Percentiles rank a stretch among this genome's conserved stretches.
phyloP scores from a whole-genome alignment of 192 early-diverging fungal genomes.

The Coemansia javaensis region DNA sequence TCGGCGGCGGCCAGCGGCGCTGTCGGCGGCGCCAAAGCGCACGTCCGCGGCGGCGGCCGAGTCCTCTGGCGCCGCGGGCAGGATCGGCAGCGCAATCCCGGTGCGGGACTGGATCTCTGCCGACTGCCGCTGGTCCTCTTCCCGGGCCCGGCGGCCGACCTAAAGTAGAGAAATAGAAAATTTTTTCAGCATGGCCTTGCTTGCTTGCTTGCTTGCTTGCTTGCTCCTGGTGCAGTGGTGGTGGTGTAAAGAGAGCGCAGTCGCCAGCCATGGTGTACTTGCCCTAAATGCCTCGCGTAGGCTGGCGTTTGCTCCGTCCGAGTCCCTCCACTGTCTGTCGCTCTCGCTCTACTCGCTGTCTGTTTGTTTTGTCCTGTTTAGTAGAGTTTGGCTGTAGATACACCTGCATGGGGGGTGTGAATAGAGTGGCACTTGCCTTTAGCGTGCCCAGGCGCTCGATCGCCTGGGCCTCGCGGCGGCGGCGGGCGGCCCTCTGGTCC shows the following conservation, averaged over 20 bases:
- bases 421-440: slow-evolving; percentile 3
- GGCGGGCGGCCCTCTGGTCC: slow-evolving; percentile 56
- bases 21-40: slow-evolving; percentile 30
- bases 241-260: no score
- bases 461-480: slow-evolving; percentile 45
- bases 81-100: slow-evolving; percentile 55
- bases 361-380: background rate
- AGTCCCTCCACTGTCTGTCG: slow-evolving; percentile 73
- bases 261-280: slow-evolving; percentile 2
- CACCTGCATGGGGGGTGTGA: background rate
- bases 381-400: background rate
- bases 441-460: slow-evolving; percentile 51
- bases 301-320: slow-evolving; percentile 66
- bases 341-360: slow-evolving; percentile 54
- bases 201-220: no score
- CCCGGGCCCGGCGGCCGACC: slow-evolving; percentile 57
- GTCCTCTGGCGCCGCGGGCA: slow-evolving; percentile 55
- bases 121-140: slow-evolving; percentile 47
- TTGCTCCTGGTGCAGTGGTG: no score
- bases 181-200: no score
- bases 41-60: slow-evolving; percentile 47
- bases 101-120: slow-evolving; percentile 55
- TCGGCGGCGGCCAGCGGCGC: background rate
- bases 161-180: no score
- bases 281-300: slow-evolving; percentile 68